Conservation (phyloP, 257 asterid species). For the Parsonsia alboflavescens region DNA sequence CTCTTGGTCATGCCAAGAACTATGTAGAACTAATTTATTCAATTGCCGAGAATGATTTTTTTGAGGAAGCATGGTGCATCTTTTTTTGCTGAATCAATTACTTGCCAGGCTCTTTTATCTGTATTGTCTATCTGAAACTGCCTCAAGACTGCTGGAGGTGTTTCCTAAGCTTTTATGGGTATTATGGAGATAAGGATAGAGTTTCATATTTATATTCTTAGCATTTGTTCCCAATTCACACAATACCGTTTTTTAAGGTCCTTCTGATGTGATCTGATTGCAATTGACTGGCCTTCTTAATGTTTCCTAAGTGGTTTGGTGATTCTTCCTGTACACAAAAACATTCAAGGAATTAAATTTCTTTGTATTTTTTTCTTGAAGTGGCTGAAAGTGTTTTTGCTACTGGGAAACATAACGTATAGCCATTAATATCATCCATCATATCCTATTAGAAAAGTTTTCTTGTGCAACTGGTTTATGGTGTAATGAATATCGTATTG, state of each 20-base stretch:
- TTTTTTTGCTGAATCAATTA: background rate
- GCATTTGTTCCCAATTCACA: background rate
- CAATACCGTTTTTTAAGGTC: background rate
- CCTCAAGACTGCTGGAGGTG: background rate
- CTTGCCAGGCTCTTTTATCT: background rate
- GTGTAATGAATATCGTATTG: conserved; percentile 10
- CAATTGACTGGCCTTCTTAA: background rate
- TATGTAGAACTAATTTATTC: background rate
- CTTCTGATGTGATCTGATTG: background rate
- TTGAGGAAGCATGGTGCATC: background rate
- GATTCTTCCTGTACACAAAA: background rate
- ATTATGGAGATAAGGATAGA: background rate
- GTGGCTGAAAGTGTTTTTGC: background rate
- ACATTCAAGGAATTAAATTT: background rate
- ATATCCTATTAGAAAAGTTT: background rate
- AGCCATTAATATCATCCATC: background rate
- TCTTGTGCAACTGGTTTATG: background rate
- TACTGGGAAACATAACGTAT: background rate
- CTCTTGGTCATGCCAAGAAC: background rate
- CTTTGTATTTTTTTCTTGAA: background rate
- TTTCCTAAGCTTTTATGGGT: background rate
- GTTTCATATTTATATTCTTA: background rate
- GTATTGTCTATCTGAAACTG: background rate
- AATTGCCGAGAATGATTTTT: background rate
- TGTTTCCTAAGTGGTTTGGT: background rate